Evolutionary conservation across 371 early-diverging fungal species (phyloP), one percentile per base, ranked within the genome.

Genomic region (Choanephora cucurbitarum): DNA sequence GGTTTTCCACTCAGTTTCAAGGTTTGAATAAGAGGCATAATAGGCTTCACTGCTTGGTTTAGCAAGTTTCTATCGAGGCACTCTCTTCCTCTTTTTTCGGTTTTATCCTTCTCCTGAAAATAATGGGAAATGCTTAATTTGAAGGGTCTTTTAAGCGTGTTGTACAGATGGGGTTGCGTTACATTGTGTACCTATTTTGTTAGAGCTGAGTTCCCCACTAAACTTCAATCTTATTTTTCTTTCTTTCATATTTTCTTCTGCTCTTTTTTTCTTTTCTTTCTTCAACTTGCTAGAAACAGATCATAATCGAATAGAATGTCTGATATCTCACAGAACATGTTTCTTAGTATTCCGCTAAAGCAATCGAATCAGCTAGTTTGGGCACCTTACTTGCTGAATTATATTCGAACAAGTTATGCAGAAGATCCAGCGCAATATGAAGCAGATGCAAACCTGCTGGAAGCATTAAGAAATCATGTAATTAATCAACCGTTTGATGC

Each of bases 361-460:
- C 52, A 41, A 33, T 46, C 70, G 21, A 58, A 60, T 21, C 54
- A 66, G 53, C 58, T 69, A 24, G 23, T 41, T 44, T 78, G 70
- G 70, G 22, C 62, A 33, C 60, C 55, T 23, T 59, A 60, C 46
- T 52, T 79, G 18, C 39, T 67, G 9, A 58, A 60, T 17, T 79
- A 79, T 47, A 79, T 79, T 31, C 52, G 55, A 5, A 55, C 44
- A n/a, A 67, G 70, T 2, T 79, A 79, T 51, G 72, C 69, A 19
- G 70, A 79, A 46, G 70, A 71, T 33, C 50, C 64, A 5, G 40
- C 61, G 10, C 62, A 62, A 39, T 79, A 79, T 49, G 53, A 63
- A 45, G 22, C 46, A 14, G 79, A 79, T 19, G 56, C 58, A 23
- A 42, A 53, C 1, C 34, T 53, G 2, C 34, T 79, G 10, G 79